Evolutionary conservation across 495 filamentous ascomycete genomes (phyloP), one percentile per base, ranked within the genome.

Genomic region (Saxophila tyrrhenica): DNA sequence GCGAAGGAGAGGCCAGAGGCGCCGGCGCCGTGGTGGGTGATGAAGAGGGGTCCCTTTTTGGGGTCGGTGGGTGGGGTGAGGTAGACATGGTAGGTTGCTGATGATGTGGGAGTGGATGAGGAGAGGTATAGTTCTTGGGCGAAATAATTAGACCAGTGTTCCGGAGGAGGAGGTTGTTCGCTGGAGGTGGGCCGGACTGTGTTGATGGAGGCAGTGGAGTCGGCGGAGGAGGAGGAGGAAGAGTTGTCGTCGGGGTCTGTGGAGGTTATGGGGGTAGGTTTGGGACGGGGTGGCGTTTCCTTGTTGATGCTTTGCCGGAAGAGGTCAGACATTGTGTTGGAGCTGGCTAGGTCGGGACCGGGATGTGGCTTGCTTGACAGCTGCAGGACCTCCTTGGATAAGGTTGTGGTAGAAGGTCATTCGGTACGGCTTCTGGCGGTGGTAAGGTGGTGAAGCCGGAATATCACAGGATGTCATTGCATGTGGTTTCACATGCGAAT

Each of bases 101-200:
- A 68, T 20, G 69, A 52, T 9, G 64, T 56, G 23, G 70, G 62
- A 49, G 59, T 48, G 52, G 69, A 55, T n/a, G 48, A 47, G 25
- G 79, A 68, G 39, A 94, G 75, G 63, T 82, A 88, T 44, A 94
- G 76, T 63, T 95, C 89, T 58, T 87, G 84, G 50, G 83, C 75
- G 70, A 95, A 96, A 72, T 89, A 95, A 46, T 85, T 80, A 16
- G 83, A 85, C 92, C 92, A 98, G 53, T 79, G 74, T n/a, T 90
- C 59, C 29, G 77, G 66, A 13, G 47, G 50, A 10, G 62, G 24
- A 1, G 50, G 52, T 49, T 84, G 80, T 51, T 83, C 78, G 39
- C 78, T 82, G 1, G 84, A 80, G 8, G 85, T 86, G 2, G 92
- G 92, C 50, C 87, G 81, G 50, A 96, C 75, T 21, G 94, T 98